Percentiles rank a stretch among this genome's conserved stretches.
Evolutionary conservation across 192 early-diverging fungal species (phyloP).

Genomic region (Mortierella hygrophila): DNA sequence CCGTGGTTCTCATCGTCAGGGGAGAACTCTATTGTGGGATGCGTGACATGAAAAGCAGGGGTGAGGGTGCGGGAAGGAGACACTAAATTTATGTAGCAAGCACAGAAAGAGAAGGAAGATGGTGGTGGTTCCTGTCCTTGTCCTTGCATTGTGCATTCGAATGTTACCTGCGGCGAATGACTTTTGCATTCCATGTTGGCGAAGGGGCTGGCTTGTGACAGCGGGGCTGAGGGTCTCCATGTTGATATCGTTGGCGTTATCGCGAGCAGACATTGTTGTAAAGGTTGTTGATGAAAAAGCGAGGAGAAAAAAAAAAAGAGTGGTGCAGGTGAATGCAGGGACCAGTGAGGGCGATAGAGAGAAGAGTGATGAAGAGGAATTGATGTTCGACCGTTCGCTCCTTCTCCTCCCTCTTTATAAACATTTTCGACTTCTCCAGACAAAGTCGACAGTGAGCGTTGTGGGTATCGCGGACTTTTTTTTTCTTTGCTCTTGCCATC

Average conservation of each 20-base stretch:
- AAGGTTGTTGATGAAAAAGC: not conserved
- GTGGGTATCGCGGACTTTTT: not conserved
- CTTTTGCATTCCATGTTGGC: slow-evolving; percentile 39
- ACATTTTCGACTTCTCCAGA: not conserved
- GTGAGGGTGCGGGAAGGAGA: not conserved
- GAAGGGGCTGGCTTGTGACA: slow-evolving; percentile 30
- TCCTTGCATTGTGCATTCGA: not conserved
- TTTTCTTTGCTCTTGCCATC: not conserved
- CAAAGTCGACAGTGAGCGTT: not conserved
- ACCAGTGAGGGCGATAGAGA: not conserved
- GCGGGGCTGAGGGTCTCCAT: slow-evolving; percentile 20
- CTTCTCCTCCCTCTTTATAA: not conserved
- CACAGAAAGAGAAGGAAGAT: not conserved
- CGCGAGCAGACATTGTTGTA: slow-evolving; percentile 12
- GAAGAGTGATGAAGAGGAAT: not conserved
- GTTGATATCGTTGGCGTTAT: slow-evolving; percentile 34
- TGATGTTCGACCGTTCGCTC: not conserved
- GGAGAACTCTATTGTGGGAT: slow-evolving; percentile 54
- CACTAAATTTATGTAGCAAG: not conserved
- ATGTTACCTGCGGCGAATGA: slow-evolving; percentile 29
- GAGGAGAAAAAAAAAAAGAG: not conserved
- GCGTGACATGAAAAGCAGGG: slow-evolving; percentile 58
- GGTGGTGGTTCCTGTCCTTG: not conserved
- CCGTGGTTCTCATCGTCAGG: slow-evolving; percentile 54
- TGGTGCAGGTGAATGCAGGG: not conserved